Evolutionary conservation across 2,329 filamentous ascomycete genomes (phyloP), one percentile per base, ranked within the genome.

Genomic region (Fusarium nematophilum): DNA sequence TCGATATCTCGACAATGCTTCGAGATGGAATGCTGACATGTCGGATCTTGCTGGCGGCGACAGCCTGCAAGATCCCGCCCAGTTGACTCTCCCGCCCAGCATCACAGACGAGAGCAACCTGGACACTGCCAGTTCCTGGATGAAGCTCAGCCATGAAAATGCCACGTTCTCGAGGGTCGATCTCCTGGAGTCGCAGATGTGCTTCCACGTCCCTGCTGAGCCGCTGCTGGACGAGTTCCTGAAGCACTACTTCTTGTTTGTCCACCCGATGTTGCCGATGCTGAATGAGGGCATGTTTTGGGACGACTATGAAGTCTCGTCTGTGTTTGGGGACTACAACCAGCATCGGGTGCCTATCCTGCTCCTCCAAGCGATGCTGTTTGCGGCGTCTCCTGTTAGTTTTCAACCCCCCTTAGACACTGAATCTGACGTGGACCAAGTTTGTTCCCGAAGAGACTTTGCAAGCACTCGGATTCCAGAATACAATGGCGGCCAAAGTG

Each of bases 241-340:
- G 9, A 42, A 59, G 17, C 59, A 60, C 17, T 65, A 65, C 3
- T 65, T 65, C 9, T 34, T 65, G 9, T 66, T 65, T 17, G 65
- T 66, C 11, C 62, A 65, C 14, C 62, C 62, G 0, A 2, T 65
- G 14, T 15, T 65, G 2, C 62, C 62, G 21, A 58, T 65, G 6
- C 6, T 65, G 2, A 65, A 64, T 0, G 62, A 65, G 31, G 55
- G 42, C 13, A 51, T 66, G 7, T 65, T 65, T 17, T 65, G 62
- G 62, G 31, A 42, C 4, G 52, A 29, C 0, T 65, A 65, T 3
- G 62, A 65, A n/a, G n/a, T n/a, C n/a, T n/a, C n/a, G n/a, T n/a
- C n/a, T n/a, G n/a, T n/a, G n/a, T n/a, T n/a, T n/a, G n/a, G n/a
- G n/a, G n/a, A n/a, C n/a, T 5, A 42, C 59, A 3, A 26, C 13